Evolutionary conservation across 805 yeast species (phyloP).

Genomic region (Sugiyamaella qingdaonensis): DNA sequence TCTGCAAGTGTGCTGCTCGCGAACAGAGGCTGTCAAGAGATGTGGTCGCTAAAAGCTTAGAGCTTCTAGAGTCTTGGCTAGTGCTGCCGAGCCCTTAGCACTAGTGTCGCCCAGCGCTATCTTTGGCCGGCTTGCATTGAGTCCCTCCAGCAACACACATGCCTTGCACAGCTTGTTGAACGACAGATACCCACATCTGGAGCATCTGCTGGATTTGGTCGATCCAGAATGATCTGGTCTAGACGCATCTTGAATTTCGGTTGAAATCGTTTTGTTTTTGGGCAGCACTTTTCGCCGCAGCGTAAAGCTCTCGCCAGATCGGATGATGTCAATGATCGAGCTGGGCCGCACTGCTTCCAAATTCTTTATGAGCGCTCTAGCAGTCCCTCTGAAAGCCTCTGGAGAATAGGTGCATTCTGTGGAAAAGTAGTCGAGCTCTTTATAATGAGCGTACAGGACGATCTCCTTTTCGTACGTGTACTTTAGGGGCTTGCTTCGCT

Average conservation of each 20-base stretch:
- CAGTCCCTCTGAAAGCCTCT: slow-evolving; percentile 97
- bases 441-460: slow-evolving; percentile 94
- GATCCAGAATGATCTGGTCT: background rate
- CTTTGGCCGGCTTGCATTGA: slow-evolving; percentile 72
- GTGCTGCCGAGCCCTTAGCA: slow-evolving; percentile 17
- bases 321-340: slow-evolving; percentile 89
- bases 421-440: slow-evolving; percentile 88
- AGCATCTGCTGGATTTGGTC: slow-evolving; percentile 47
- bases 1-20: too few relatives aligned
- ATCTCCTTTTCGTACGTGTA: slow-evolving; percentile 96
- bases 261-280: background rate
- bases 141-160: slow-evolving; percentile 78
- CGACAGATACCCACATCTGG: slow-evolving; percentile 86
- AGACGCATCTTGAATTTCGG: background rate
- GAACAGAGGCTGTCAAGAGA: too few relatives aligned
- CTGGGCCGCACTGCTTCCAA: slow-evolving; percentile 87
- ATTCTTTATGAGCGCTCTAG: slow-evolving; percentile 85
- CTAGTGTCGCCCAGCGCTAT: slow-evolving; percentile 47
- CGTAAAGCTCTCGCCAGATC: slow-evolving; percentile 84
- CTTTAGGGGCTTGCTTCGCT: slow-evolving; percentile 92
- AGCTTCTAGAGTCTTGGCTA: slow-evolving; percentile 43
- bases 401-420: slow-evolving; percentile 99
- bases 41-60: slow-evolving; percentile 47
- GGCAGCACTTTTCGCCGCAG: slow-evolving; percentile 32
- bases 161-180: slow-evolving; percentile 90